Conservation (phyloP, 2,329 filamentous ascomycete genomes). For the Xylariaceae sp. region DNA sequence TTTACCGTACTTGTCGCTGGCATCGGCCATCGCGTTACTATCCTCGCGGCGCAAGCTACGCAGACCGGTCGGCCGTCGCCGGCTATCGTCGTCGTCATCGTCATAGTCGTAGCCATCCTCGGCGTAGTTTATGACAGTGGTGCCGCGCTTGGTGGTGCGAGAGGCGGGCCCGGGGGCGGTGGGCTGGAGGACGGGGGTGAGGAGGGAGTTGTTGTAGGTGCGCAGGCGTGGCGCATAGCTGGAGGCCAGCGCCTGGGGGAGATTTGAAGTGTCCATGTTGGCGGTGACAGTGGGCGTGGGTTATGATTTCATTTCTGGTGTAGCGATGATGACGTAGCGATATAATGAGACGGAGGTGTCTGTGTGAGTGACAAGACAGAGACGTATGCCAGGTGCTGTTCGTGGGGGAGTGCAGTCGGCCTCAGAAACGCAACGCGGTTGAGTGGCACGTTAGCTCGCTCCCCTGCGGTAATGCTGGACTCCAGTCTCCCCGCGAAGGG, state of each 20-base stretch:
- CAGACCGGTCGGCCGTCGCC: slow-evolving; percentile 77
- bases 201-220: slow-evolving; percentile 84
- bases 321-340: too few relatives aligned
- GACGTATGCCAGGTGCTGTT: too few relatives aligned
- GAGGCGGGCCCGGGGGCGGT: slow-evolving; percentile 62
- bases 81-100: slow-evolving; percentile 69
- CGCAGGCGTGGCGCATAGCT: slow-evolving; percentile 89
- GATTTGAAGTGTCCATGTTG: slow-evolving; percentile 46
- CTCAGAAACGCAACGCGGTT: too few relatives aligned
- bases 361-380: too few relatives aligned
- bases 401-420: too few relatives aligned
- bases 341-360: too few relatives aligned
- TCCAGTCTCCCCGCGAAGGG: too few relatives aligned
- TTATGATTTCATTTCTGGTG: too few relatives aligned
- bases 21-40: slow-evolving; percentile 56
- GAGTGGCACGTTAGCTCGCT: too few relatives aligned
- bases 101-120: slow-evolving; percentile 89
- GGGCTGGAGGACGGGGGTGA: slow-evolving; percentile 77
- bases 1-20: slow-evolving; percentile 75
- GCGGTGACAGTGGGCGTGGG: not conserved
- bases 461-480: too few relatives aligned
- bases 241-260: slow-evolving; percentile 82
- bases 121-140: slow-evolving; percentile 94
- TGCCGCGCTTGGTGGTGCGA: slow-evolving; percentile 94
- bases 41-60: slow-evolving; percentile 80